Evolutionary conservation across 768 basidiomycete species (phyloP), one percentile per base, ranked within the genome.

Genomic region (Roridomyces roridus): DNA sequence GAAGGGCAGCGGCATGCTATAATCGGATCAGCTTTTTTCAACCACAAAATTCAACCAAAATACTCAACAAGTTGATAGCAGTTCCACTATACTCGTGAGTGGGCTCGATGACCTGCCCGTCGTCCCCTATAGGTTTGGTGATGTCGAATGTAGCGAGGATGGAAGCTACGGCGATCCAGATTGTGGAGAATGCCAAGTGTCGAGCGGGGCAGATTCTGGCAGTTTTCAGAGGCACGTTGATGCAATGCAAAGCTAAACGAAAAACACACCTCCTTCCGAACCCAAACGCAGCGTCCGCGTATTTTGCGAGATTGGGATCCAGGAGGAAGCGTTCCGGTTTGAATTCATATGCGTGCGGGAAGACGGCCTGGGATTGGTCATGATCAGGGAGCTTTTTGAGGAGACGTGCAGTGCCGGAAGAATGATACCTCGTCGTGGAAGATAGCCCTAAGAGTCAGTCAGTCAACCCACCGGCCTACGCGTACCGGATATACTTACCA

Each of bases 261-360:
- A 24, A 39, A 10, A 39, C 59, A 76, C 20, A 51, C 42, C 59
- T 26, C 23, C 59, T 5, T 36, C 59, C 59, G 48, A 60, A 60
- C 4, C 59, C 53, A 37, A 60, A 60, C 12, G 43, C 59, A 9
- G 29, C 39, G 12, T 55, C n/a, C n/a, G n/a, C 52, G 2, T 52
- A 53, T n/a, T 43, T 37, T 3, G 31, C 24, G 12, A 54, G 29
- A 17, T 26, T 35, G 1, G 42, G 47, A 37, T 60, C 51, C 26
- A 51, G 42, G 31, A 50, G 36, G 31, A 65, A 72, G 31, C 69
- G 70, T 21, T 74, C 72, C 4, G 72, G 72, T 28, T 63, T 65
- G 52, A 74, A 73, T 17, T 25, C 31, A 11, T 67, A 59, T 11
- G 72, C 71, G 40, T 73, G 65, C 6, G 68, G 70, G 54, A 66